These are phyloP conservation scores for Neocatenulostroma microsporum DNA, from an alignment of 2,329 filamentous ascomycete genomes.

Conservation along the genomic window DNA sequence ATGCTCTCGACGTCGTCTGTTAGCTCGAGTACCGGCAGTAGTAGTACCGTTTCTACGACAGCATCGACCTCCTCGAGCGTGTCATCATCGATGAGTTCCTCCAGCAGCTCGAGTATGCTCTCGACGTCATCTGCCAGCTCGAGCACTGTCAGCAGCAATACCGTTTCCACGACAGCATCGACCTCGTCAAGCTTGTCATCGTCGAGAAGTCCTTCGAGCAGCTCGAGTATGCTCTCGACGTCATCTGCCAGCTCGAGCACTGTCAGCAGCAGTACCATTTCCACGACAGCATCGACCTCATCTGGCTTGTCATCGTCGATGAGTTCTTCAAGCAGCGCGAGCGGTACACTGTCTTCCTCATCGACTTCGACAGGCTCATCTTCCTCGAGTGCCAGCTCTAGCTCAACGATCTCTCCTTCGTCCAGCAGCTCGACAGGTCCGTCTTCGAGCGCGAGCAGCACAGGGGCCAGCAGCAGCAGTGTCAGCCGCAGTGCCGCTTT, in stretches of 20 bases:
- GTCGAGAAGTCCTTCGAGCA: constrained; percentile 1
- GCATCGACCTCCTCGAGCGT: not conserved
- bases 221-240: constrained; percentile 5
- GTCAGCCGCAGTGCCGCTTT: too few relatives aligned
- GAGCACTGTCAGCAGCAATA: constrained; percentile 2
- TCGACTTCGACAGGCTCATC: not conserved
- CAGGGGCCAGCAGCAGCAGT: too few relatives aligned
- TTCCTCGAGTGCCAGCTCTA: not conserved
- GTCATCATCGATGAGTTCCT: not conserved
- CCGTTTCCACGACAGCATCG: constrained; percentile 1
- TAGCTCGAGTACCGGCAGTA: constrained; percentile 1
- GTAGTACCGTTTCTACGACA: constrained; percentile 2
- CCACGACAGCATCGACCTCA: constrained; percentile 1
- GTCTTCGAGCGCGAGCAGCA: not conserved
- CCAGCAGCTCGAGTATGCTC: constrained; percentile 5
- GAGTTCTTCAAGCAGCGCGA: not conserved
- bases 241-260: not conserved
- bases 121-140: not conserved
- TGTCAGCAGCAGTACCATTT: constrained; percentile 1
- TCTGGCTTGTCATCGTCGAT: not conserved
- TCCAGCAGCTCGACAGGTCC: not conserved
- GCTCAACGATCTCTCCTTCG: constrained; percentile 1
- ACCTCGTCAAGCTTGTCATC: constrained; percentile 1
- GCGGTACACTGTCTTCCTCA: not conserved
- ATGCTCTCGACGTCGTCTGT: constrained; percentile 4